These are phyloP conservation scores for Cornus florida DNA, from an alignment of 148 eudicot species.

Conservation along the genomic window DNA sequence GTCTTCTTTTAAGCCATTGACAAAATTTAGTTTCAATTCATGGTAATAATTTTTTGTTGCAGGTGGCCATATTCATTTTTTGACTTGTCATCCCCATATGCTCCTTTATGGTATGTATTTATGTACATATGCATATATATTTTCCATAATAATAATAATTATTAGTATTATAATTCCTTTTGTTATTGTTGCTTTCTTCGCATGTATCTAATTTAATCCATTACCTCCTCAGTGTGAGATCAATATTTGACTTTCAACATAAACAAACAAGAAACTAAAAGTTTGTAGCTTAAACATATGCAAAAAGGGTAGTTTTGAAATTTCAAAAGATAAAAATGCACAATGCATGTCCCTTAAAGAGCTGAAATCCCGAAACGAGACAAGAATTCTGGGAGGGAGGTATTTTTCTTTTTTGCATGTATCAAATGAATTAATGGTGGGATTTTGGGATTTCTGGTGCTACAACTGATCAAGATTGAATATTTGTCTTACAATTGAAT, in stretches of 20 bases:
- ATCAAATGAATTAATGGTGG: not conserved
- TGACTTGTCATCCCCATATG: slow-evolving; percentile 70
- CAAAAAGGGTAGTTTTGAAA: no score
- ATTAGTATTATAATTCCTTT: not conserved
- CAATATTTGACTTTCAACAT: not conserved
- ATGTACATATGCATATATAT: not conserved
- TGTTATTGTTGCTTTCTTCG: not conserved
- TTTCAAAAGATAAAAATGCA: no score
- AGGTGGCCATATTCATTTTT: slow-evolving; percentile 96
- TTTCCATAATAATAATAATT: no score
- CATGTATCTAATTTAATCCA: no score
- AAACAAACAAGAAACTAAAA: not conserved
- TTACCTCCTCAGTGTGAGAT: not conserved
- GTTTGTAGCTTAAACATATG: not conserved
- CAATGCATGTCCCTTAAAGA: not conserved
- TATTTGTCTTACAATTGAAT: not conserved
- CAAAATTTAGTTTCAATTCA: slow-evolving; percentile 3
- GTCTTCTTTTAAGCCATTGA: not conserved
- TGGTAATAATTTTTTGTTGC: slow-evolving; percentile 18
- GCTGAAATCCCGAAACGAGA: no score
- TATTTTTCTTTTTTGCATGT: not conserved
- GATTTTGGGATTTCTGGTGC: not conserved
- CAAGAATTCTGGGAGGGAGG: not conserved
- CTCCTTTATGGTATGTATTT: slow-evolving; percentile 70
- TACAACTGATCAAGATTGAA: no score